These are phyloP conservation scores for Pezicula neosporulosa DNA, from an alignment of 2,329 filamentous ascomycete species.

Conservation along the genomic window DNA sequence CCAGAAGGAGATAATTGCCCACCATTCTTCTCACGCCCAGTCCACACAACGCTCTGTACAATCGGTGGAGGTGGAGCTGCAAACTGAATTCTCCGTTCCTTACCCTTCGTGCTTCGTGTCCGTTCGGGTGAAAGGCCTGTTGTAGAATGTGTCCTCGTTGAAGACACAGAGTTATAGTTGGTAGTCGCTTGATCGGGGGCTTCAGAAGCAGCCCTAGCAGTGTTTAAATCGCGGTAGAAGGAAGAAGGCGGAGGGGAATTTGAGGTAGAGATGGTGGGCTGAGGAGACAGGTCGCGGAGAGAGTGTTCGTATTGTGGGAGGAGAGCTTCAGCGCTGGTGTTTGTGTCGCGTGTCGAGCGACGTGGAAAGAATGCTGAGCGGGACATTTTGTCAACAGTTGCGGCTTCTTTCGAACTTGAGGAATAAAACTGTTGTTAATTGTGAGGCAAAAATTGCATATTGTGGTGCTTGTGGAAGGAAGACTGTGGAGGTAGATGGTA, in stretches of 20 bases:
- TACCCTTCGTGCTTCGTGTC: neutral
- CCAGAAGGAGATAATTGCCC: neutral
- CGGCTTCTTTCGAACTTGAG: neutral
- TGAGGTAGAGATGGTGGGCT: conserved; percentile 3
- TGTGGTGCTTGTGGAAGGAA: neutral
- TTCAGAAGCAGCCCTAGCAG: neutral
- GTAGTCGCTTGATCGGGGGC: neutral
- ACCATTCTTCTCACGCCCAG: neutral
- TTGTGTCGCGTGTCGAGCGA: conserved; percentile 11
- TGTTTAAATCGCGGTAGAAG: conserved; percentile 20
- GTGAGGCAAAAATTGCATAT: neutral
- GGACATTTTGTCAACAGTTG: conserved; percentile 10
- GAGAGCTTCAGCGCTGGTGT: conserved; percentile 8
- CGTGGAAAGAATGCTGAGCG: conserved; percentile 19
- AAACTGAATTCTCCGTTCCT: conserved; percentile 20
- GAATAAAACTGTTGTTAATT: neutral
- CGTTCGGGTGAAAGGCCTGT: neutral
- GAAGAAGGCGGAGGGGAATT: conserved; percentile 21
- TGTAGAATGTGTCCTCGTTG: neutral
- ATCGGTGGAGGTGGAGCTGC: conserved; percentile 26
- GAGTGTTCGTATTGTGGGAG: conserved; percentile 19
- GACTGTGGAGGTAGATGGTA: no score
- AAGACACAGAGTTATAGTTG: neutral
- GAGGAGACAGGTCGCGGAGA: conserved; percentile 20
- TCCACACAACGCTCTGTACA: conserved; percentile 13